Conservation (phyloP, 108 stramenopile species). For the Asterionellopsis glacialis region DNA sequence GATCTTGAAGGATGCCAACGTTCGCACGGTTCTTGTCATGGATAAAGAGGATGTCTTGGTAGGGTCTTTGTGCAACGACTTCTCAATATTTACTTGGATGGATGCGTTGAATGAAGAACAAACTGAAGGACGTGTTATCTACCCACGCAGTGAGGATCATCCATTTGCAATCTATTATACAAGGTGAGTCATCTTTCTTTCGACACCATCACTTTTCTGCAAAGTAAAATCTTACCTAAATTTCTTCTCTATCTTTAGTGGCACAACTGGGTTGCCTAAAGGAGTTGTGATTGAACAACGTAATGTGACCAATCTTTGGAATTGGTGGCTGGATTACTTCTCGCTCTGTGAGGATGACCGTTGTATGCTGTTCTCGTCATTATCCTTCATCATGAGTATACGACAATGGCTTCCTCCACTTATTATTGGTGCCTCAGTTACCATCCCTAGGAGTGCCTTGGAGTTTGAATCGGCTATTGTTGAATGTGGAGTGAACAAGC, state of each 20-base stretch:
- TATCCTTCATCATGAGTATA: slow-evolving; percentile 23
- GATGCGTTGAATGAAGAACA: too few species aligned
- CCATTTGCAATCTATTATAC: not conserved
- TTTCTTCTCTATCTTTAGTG: slow-evolving; percentile 6
- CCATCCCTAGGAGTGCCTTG: slow-evolving; percentile 5
- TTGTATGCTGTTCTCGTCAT: slow-evolving; percentile 14
- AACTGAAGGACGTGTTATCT: not conserved
- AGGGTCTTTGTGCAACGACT: not conserved
- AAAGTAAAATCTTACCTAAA: not conserved
- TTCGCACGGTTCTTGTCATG: slow-evolving; percentile 9
- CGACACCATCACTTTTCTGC: slow-evolving; percentile 5
- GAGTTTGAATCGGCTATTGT: slow-evolving; percentile 21
- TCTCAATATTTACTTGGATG: not conserved
- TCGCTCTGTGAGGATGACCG: slow-evolving; percentile 8
- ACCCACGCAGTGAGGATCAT: not conserved
- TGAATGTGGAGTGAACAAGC: slow-evolving; percentile 14
- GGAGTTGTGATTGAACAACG: slow-evolving; percentile 12
- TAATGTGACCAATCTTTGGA: slow-evolving; percentile 14
- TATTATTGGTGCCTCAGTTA: slow-evolving; percentile 6
- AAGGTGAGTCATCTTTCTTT: slow-evolving; percentile 1
- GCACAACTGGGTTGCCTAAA: not conserved
- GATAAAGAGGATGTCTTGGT: not conserved
- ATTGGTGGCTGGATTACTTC: slow-evolving; percentile 23
- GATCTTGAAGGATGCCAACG: slow-evolving; percentile 11
- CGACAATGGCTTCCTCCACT: slow-evolving; percentile 19